Percentiles rank a stretch among this genome's conserved stretches.
These are phyloP conservation scores for Fraxinus pennsylvanica DNA, from an alignment of 257 asterid species.

Conservation along the genomic window DNA sequence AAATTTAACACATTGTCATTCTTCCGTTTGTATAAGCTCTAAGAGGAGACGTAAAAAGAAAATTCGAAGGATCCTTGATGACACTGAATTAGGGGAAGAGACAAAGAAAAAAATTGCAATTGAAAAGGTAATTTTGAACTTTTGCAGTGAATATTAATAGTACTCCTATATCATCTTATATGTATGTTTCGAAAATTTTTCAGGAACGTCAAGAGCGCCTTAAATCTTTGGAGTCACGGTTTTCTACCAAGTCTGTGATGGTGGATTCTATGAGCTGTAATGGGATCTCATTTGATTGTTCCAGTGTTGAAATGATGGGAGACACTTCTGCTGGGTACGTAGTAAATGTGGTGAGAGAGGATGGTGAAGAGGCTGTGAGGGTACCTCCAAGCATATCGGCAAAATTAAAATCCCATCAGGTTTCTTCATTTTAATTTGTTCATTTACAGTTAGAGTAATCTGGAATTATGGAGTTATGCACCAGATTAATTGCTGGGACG, in stretches of 20 bases:
- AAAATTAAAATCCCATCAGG: constrained; percentile 92
- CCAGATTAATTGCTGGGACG: constrained; percentile 15
- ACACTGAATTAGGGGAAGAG: constrained; percentile 95
- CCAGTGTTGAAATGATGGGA: constrained; percentile 68
- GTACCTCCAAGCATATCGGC: constrained; percentile 91
- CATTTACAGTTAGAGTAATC: constrained; percentile 19
- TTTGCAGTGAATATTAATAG: constrained; percentile 23
- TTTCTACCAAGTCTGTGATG: constrained; percentile 61
- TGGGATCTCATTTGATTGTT: constrained; percentile 53
- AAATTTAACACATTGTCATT: constrained; percentile 14
- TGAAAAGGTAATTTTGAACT: constrained; percentile 64
- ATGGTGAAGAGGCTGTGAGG: constrained; percentile 91
- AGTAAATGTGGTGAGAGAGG: constrained; percentile 93
- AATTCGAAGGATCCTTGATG: constrained; percentile 94
- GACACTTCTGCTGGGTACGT: constrained; percentile 78
- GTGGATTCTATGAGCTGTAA: constrained; percentile 45
- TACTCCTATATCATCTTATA: constrained; percentile 9
- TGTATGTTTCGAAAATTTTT: constrained; percentile 17
- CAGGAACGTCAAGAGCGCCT: constrained; percentile 99
- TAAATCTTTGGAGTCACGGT: constrained; percentile 84
- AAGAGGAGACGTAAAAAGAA: constrained; percentile 80
- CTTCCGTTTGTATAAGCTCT: constrained; percentile 43
- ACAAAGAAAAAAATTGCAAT: constrained; percentile 95
- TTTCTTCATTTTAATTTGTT: constrained; percentile 28
- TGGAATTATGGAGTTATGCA: constrained; percentile 19